These are phyloP conservation scores for Cyberlindnera sargentensis DNA, from an alignment of 805 yeast genomes.

Conservation along the genomic window DNA sequence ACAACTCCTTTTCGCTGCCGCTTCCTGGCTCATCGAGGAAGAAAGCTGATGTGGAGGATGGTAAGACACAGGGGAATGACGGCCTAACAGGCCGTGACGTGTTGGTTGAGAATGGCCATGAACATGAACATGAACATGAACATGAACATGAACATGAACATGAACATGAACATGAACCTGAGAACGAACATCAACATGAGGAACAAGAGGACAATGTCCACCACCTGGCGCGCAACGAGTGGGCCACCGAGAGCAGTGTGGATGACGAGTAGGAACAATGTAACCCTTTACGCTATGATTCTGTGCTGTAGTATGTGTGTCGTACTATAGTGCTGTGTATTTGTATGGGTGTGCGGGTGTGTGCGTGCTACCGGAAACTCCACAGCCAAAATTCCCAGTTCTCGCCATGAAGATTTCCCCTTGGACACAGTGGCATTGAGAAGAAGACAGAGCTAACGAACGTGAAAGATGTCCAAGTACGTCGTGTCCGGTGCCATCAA, in stretches of 20 bases:
- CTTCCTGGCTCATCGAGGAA: conserved; percentile 24
- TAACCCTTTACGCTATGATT: not conserved
- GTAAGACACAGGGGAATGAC: not conserved
- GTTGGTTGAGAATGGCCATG: too few relatives aligned
- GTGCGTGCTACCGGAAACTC: too few relatives aligned
- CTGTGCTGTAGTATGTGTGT: too few relatives aligned
- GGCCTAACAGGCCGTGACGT: not conserved
- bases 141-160: too few relatives aligned
- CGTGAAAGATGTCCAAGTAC: conserved; percentile 21
- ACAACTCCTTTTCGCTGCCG: conserved; percentile 49
- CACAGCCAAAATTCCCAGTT: too few relatives aligned
- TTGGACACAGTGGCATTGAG: too few relatives aligned
- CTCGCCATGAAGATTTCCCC: too few relatives aligned
- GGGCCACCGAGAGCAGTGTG: conserved; percentile 2
- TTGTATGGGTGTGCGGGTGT: too few relatives aligned
- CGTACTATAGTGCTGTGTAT: too few relatives aligned
- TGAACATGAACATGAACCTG: not conserved
- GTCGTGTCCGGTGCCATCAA: conserved; percentile 45
- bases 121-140: too few relatives aligned
- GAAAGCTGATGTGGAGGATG: not conserved
- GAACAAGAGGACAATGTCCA: conserved; percentile 7
- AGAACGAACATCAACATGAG: not conserved
- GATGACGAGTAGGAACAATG: not conserved
- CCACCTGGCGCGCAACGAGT: conserved; percentile 7
- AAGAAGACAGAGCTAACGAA: not conserved